Conservation (phyloP, 805 yeast species). For the Kodamaea jinghongensis region DNA sequence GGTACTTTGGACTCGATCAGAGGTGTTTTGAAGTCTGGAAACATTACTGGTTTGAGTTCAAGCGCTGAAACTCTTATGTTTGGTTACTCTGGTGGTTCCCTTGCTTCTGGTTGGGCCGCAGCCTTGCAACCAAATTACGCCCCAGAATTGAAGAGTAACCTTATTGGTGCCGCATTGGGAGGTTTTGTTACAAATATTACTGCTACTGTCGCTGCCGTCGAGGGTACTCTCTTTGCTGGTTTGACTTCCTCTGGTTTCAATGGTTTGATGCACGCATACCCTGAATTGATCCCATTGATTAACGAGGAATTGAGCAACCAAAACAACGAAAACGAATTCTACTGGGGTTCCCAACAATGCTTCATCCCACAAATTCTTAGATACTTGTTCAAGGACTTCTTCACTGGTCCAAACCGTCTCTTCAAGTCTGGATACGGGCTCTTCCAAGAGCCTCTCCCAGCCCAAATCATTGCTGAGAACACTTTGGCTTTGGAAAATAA, state of each 20-base stretch:
- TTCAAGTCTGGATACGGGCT: conserved; percentile 17
- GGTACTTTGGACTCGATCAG: conserved; percentile 19
- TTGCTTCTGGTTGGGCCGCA: conserved; percentile 26
- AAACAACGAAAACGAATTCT: conserved; percentile 1
- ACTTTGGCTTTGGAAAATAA: conserved; percentile 17
- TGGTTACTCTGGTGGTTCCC: conserved; percentile 28
- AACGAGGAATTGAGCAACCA: conserved; percentile 1
- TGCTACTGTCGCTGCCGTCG: conserved; percentile 21
- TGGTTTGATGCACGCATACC: conserved; percentile 34
- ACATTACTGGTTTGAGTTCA: conserved; percentile 17
- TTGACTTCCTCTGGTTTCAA: conserved; percentile 26
- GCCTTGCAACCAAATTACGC: conserved; percentile 24
- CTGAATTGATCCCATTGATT: conserved; percentile 15
- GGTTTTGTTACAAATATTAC: conserved; percentile 36
- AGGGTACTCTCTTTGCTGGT: conserved; percentile 28
- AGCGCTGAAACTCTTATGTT: conserved; percentile 17
- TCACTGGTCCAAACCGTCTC: conserved; percentile 14
- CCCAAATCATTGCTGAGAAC: conserved; percentile 17
- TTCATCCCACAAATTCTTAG: conserved; percentile 4
- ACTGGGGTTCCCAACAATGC: conserved; percentile 5
- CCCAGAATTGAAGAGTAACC: conserved; percentile 16
- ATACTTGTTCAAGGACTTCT: conserved; percentile 5
- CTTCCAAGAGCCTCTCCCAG: conserved; percentile 12
- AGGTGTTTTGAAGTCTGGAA: conserved; percentile 16
- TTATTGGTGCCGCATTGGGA: conserved; percentile 34